Evolutionary conservation across 2,329 filamentous ascomycete species (phyloP).

Genomic region (Aspergillus uvarum): DNA sequence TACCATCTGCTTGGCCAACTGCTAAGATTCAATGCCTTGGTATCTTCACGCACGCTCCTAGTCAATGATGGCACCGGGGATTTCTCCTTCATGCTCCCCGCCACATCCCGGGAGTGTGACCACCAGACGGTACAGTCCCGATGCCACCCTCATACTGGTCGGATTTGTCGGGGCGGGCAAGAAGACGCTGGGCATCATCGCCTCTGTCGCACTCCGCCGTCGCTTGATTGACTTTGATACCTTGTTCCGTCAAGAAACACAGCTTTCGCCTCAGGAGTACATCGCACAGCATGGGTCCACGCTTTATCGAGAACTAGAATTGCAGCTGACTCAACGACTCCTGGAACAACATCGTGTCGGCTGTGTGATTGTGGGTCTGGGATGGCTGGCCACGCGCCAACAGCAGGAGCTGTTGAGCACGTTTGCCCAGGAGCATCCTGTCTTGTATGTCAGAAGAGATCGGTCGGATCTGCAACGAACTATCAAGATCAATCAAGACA

Average conservation of each 20-base stretch:
- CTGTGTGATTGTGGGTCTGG: slow-evolving; percentile 66
- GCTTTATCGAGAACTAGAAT: slow-evolving; percentile 61
- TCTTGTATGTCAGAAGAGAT: slow-evolving; percentile 63
- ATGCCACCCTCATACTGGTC: slow-evolving; percentile 60
- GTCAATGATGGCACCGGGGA: no score
- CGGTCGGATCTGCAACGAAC: slow-evolving; percentile 12
- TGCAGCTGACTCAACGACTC: slow-evolving; percentile 57
- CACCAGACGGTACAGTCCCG: slow-evolving; percentile 13
- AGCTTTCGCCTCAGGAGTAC: slow-evolving; percentile 57
- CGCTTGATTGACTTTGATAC: slow-evolving; percentile 44
- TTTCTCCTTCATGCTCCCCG: neutral
- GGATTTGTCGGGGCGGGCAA: slow-evolving; percentile 71
- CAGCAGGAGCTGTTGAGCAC: slow-evolving; percentile 52
- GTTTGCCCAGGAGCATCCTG: slow-evolving; percentile 61
- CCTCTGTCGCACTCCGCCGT: slow-evolving; percentile 65
- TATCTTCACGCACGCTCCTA: no score
- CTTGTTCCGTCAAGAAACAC: slow-evolving; percentile 55
- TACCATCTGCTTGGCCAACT: no score
- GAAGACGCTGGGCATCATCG: slow-evolving; percentile 70
- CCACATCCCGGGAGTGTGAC: neutral
- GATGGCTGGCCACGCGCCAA: slow-evolving; percentile 58
- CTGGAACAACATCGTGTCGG: slow-evolving; percentile 48
- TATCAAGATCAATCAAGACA: slow-evolving; percentile 24
- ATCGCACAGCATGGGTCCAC: slow-evolving; percentile 57
- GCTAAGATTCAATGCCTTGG: no score